phyloP scores from a whole-genome alignment of 495 filamentous ascomycete species.

The Pyrenopolyporus hunteri region DNA sequence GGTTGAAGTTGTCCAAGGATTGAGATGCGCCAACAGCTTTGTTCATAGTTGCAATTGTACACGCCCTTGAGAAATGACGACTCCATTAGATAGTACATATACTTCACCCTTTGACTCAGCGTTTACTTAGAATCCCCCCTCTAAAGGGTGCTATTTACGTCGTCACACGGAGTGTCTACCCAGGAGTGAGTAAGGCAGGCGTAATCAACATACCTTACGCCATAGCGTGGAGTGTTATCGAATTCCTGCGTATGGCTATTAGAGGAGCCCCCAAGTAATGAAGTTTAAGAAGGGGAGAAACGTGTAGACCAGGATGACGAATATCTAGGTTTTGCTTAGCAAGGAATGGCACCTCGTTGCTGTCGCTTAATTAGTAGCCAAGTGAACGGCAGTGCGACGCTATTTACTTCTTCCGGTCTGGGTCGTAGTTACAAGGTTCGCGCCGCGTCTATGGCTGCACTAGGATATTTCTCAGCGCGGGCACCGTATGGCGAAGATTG shows the following conservation, averaged over 20 bases:
- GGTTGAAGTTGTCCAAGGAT: constrained; percentile 5
- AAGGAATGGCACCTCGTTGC: constrained; percentile 13
- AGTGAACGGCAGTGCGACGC: constrained; percentile 25
- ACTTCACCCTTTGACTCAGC: neutral
- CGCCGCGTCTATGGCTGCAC: constrained; percentile 28
- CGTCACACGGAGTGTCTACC: neutral
- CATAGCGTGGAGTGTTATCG: constrained; percentile 5
- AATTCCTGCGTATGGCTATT: neutral
- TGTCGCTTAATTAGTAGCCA: constrained; percentile 28
- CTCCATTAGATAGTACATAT: neutral
- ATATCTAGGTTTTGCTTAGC: constrained; percentile 6
- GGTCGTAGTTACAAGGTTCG: constrained; percentile 27
- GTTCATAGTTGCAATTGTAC: constrained; percentile 33
- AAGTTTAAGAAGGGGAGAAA: neutral
- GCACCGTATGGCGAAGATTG: constrained; percentile 21
- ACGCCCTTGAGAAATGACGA: constrained; percentile 20
- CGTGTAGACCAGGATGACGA: constrained; percentile 15
- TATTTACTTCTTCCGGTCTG: constrained; percentile 30
- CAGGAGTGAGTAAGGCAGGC: neutral
- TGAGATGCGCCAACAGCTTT: no score
- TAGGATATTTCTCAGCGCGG: constrained; percentile 11
- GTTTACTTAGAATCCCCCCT: neutral
- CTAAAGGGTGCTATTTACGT: neutral
- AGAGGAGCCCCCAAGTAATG: constrained; percentile 10
- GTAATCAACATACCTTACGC: neutral